Evolutionary conservation across 805 yeast genomes (phyloP).

Genomic region (Wickerhamiella brachini): DNA sequence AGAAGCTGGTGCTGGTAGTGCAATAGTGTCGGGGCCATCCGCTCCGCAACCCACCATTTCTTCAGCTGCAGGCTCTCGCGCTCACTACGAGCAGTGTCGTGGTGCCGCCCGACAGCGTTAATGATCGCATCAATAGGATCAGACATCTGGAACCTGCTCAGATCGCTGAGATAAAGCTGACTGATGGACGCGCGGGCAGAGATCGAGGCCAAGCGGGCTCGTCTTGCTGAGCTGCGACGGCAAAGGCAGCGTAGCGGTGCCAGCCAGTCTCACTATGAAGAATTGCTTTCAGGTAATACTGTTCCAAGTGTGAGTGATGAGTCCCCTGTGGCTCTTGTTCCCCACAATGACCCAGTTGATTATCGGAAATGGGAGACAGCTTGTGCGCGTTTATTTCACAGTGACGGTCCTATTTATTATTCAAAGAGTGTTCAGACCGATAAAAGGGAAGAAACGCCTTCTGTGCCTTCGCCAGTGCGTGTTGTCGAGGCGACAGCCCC

Average conservation of each 20-base stretch:
- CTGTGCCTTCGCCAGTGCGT: no score
- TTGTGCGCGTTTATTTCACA: neutral
- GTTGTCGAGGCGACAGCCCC: no score
- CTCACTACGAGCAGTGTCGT: neutral
- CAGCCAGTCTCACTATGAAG: neutral
- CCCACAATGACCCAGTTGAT: neutral
- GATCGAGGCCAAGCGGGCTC: conserved; percentile 39
- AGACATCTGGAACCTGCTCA: neutral
- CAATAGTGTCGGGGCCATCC: conserved; percentile 76
- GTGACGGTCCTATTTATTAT: conserved; percentile 1
- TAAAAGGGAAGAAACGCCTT: neutral
- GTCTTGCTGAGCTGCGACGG: conserved; percentile 36
- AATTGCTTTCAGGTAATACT: neutral
- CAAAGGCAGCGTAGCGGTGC: conserved; percentile 24
- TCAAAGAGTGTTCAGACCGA: conserved; percentile 4
- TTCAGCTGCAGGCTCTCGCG: conserved; percentile 26
- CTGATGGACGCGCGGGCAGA: conserved; percentile 25
- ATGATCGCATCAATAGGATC: conserved; percentile 15
- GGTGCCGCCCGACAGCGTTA: conserved; percentile 7
- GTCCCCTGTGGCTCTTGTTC: no score
- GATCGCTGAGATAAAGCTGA: neutral
- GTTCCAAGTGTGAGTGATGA: neutral
- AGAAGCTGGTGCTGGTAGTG: conserved; percentile 55
- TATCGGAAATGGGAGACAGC: neutral
- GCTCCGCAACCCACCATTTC: conserved; percentile 67